These are phyloP conservation scores for Aegilops sharonensis DNA, from an alignment of 176 grass and related monocot species.

Conservation along the genomic window DNA sequence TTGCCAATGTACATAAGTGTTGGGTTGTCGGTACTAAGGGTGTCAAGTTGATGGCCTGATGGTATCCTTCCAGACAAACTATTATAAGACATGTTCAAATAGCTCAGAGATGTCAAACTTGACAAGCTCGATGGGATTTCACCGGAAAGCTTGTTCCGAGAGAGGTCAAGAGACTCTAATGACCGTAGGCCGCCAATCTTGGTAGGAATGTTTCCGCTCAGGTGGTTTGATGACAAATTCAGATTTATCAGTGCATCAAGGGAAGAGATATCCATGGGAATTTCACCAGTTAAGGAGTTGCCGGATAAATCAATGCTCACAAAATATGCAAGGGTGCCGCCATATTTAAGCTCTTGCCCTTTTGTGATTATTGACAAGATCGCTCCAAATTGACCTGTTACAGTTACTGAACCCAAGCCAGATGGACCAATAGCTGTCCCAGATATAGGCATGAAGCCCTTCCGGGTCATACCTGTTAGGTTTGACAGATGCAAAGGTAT, in stretches of 20 bases:
- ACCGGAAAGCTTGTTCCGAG: background rate
- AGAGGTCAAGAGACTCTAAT: background rate
- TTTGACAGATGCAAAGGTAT: background rate
- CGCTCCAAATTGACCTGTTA: background rate
- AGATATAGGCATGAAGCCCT: background rate
- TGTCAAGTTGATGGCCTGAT: slow-evolving; percentile 24
- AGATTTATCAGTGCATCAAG: background rate
- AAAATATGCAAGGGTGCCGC: too few relatives aligned
- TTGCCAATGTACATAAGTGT: slow-evolving; percentile 34
- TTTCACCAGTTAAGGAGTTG: background rate
- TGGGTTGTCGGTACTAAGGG: background rate
- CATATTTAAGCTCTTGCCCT: too few relatives aligned
- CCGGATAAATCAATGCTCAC: background rate
- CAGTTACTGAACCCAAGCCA: background rate
- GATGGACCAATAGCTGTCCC: background rate
- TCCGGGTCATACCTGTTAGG: background rate
- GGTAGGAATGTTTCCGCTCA: background rate
- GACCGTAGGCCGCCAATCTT: background rate
- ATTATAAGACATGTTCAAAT: background rate
- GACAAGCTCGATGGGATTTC: background rate
- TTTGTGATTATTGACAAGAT: too few relatives aligned
- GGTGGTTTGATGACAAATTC: background rate
- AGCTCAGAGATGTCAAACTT: background rate
- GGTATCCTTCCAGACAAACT: background rate
- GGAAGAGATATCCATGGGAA: background rate